Evolutionary conservation across 225 moss, liverwort and hornwort species (phyloP).

Genomic region (Asterella californica): DNA sequence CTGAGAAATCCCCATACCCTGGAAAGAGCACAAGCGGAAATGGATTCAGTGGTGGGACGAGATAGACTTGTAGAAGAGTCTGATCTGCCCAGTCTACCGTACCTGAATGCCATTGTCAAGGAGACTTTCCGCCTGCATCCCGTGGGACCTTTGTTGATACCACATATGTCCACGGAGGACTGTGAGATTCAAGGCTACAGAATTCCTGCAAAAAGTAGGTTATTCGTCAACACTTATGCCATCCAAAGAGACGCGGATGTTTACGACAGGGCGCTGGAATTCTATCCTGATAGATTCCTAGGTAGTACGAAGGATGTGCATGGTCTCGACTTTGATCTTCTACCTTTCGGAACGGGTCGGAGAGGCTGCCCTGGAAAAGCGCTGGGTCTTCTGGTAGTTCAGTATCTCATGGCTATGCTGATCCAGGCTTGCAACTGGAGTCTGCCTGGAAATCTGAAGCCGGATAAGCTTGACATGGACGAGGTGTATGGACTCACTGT

Average conservation of each 20-base stretch:
- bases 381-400: not conserved
- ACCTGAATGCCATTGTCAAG: not conserved
- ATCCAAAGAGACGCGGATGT: slow-evolving; percentile 28
- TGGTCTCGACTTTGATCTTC: slow-evolving; percentile 13
- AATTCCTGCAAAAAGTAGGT: slow-evolving; percentile 18
- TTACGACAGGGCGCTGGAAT: slow-evolving; percentile 27
- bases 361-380: slow-evolving; percentile 21
- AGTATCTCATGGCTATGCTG: slow-evolving; percentile 24
- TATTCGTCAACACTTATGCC: slow-evolving; percentile 21
- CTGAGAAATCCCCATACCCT: slow-evolving; percentile 14
- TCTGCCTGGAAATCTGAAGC: not conserved
- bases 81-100: slow-evolving; percentile 34
- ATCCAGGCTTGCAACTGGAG: slow-evolving; percentile 32
- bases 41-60: slow-evolving; percentile 29
- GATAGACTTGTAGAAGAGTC: slow-evolving; percentile 30
- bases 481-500: not conserved
- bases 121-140: slow-evolving; percentile 1
- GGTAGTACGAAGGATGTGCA: slow-evolving; percentile 5
- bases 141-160: not conserved
- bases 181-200: slow-evolving; percentile 20
- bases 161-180: not conserved
- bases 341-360: slow-evolving; percentile 28
- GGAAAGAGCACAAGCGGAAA: slow-evolving; percentile 33
- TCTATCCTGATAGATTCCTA: slow-evolving; percentile 32
- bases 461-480: slow-evolving; percentile 17